A percentile compares a stretch with the other conserved stretches of the same genome.
Evolutionary conservation across 108 stramenopile species (phyloP).

Genomic region (Skeletonema potamos): DNA sequence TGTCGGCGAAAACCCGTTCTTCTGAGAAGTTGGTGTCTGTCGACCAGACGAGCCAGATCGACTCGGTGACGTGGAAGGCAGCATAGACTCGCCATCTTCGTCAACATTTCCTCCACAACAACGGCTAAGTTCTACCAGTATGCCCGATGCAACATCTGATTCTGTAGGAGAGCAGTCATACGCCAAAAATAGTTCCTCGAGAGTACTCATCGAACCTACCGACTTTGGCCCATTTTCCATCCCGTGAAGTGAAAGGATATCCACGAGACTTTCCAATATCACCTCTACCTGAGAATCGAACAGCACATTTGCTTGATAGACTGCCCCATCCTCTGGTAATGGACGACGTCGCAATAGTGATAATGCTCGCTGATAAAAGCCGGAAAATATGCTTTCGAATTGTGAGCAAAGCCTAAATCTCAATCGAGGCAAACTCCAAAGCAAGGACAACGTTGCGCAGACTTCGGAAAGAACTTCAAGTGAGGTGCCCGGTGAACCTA

Average conservation of each 20-base stretch:
- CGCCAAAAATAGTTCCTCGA: constrained; percentile 78
- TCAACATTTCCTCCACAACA: constrained; percentile 78
- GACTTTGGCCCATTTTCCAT: constrained; percentile 28
- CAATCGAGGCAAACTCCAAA: constrained; percentile 66
- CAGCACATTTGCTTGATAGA: constrained; percentile 69
- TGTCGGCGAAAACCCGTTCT: constrained; percentile 3
- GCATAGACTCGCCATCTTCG: constrained; percentile 62
- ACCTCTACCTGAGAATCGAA: constrained; percentile 86
- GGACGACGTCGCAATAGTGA: constrained; percentile 66
- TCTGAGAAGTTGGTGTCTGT: constrained; percentile 17
- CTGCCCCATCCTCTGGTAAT: constrained; percentile 56
- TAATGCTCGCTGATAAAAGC: constrained; percentile 84
- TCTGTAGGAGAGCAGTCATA: constrained; percentile 79
- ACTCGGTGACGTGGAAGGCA: constrained; percentile 32
- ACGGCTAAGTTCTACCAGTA: constrained; percentile 77
- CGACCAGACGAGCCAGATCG: constrained; percentile 7
- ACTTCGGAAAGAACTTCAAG: constrained; percentile 79
- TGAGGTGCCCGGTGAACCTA: constrained; percentile 27
- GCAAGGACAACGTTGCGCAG: constrained; percentile 67
- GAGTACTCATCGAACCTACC: constrained; percentile 36
- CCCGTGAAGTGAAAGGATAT: constrained; percentile 74
- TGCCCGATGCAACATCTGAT: constrained; percentile 74
- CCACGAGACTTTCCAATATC: constrained; percentile 85
- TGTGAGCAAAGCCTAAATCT: constrained; percentile 60
- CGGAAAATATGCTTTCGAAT: constrained; percentile 84